Evolutionary conservation across 441 rosid species (phyloP).

Genomic region (Brassica balearica): DNA sequence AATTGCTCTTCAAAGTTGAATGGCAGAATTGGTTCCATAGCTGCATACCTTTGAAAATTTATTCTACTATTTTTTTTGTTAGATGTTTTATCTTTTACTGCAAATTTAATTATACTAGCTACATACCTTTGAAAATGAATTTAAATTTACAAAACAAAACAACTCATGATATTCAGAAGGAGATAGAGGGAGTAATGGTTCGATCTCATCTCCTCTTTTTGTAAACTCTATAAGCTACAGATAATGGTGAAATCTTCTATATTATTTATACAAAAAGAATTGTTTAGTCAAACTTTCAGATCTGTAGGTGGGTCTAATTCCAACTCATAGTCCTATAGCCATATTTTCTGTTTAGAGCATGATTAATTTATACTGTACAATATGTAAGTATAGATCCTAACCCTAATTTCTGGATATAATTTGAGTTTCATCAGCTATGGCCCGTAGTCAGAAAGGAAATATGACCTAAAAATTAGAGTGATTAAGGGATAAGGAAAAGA

Average conservation of each 20-base stretch:
- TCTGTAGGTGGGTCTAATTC: constrained; percentile 10
- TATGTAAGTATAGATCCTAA: too few species aligned
- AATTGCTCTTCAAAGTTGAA: too few species aligned
- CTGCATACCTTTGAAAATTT: neutral
- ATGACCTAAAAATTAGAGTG: constrained; percentile 7
- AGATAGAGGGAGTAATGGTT: neutral
- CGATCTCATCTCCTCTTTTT: neutral
- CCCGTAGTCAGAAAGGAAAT: neutral
- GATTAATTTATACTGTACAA: too few species aligned
- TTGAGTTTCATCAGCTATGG: neutral
- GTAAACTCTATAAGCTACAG: neutral
- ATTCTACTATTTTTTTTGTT: neutral
- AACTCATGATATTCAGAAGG: neutral
- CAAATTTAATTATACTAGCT: neutral
- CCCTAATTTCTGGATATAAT: too few species aligned
- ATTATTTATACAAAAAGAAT: neutral
- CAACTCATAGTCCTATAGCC: constrained; percentile 1
- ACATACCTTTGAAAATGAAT: neutral
- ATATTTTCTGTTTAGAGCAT: neutral
- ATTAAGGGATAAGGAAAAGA: neutral
- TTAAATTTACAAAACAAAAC: neutral
- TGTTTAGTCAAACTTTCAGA: neutral
- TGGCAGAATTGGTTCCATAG: neutral
- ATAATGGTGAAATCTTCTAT: neutral
- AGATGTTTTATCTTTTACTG: neutral